Base-by-base conservation (phyloP, 2,329 filamentous ascomycete species). In the Paracoccidioides lutzii region DNA sequence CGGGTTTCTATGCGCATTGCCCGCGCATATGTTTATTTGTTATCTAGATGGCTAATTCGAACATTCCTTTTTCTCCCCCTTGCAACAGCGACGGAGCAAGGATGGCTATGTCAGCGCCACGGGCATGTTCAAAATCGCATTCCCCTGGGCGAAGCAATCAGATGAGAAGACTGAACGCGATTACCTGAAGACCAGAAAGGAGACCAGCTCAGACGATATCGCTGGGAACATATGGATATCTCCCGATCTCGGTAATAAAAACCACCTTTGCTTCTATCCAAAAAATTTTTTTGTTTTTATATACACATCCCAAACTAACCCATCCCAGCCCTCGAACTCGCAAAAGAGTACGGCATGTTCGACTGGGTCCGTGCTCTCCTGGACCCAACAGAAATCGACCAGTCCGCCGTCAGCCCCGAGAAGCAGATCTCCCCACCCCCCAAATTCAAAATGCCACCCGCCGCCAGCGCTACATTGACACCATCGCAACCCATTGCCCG, bases 161-260 rank as follows among this genome's bases (percentile, higher is more conserved):
- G 81, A 85, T 60, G 81, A 84, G 63, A 72, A 75, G 45, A 67
- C 68, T 2, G 82, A 85, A 67, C 79, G 82, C 60, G 78, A 79
- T 54, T 90, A 89, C 72, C 84, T 98, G 73, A 96, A 95, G 75
- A 81, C 80, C 5, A 83, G 93, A 33, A 73, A 81, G 38, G 85
- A 85, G 35, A 94, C 90, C 8, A 95, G 90, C 64, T 79, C 79
- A 56, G 90, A 97, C 67, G 93, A 97, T 76, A 90, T 93, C 35
- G 93, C 93, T 32, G 93, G 93, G 48, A 98, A 96, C 70, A 83
- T 98, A 53, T 98, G 93, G 93, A 90, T 97, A 52, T 83, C 89
- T 49, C 90, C 91, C 5, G 78, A 85, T 61, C 75, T 81, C 68
- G 82, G 82, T 85, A 75, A 63, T n/a, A 42, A 42, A 14, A 5